Conservation (phyloP, 2,329 filamentous ascomycete genomes). For the Cryphonectria nitschkei region DNA sequence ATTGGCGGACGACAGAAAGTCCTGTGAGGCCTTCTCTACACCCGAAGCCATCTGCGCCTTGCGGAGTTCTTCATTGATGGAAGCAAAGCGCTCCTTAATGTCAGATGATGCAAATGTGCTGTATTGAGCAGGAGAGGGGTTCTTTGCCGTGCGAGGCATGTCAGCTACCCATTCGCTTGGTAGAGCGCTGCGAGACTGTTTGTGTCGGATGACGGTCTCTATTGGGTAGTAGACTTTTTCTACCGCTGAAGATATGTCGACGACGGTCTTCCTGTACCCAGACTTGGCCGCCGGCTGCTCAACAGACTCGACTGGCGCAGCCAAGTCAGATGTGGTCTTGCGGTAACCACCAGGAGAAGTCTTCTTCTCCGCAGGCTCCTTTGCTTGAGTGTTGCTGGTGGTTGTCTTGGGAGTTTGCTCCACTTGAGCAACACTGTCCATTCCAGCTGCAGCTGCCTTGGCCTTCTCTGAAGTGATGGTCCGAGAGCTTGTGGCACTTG, state of each 20-base stretch:
- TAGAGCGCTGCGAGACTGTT: background rate
- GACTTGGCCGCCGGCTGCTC: background rate
- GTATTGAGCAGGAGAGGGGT: background rate
- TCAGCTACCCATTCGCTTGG: conserved; percentile 19
- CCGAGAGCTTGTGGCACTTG: conserved; percentile 2
- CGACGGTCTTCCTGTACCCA: conserved; percentile 19
- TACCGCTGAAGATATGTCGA: conserved; percentile 10
- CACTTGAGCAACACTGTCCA: background rate
- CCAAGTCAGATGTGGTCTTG: conserved; percentile 6
- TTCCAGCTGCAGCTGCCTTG: background rate
- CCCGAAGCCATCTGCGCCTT: background rate
- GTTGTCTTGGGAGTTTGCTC: background rate
- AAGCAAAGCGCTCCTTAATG: conserved; percentile 9
- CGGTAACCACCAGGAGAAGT: conserved; percentile 2
- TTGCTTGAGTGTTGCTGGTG: background rate
- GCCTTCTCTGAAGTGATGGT: background rate
- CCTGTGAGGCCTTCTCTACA: background rate
- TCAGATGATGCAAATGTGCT: background rate
- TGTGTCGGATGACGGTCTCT: conserved; percentile 26
- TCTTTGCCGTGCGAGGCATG: background rate
- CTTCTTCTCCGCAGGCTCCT: background rate
- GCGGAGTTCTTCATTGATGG: background rate
- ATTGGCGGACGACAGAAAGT: background rate
- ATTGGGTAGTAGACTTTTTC: conserved; percentile 10
- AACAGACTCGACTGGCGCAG: conserved; percentile 12